Base-by-base conservation (phyloP, 202 grass and related monocot genomes). In the Carex sylvatica region DNA sequence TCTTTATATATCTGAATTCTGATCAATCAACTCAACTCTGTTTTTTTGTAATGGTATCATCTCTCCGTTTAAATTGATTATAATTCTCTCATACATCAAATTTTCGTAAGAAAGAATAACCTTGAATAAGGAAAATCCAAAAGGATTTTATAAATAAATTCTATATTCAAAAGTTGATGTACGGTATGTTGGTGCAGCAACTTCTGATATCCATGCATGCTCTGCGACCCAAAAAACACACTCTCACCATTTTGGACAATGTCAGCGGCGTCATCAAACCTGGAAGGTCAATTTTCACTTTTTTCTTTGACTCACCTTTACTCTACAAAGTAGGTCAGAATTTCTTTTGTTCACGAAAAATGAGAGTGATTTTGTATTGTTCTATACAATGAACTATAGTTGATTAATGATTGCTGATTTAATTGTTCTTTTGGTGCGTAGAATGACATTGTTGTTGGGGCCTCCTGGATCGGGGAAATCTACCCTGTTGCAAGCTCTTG, bases 401-500 rank as follows among this genome's bases (percentile, higher is more conserved):
- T 77, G 49, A 63, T 56, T 19, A 9, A 44, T 61, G 16, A 66
- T 62, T 38, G 5, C 1, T 74, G 13, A 40, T 38, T 56, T 36
- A 74, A 59, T 23, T 1, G 61, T 77, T 75, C 46, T 6, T 10
- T 80, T 28, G 44, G 24, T 74, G 47, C 54, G 69, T 65, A 94
- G 92, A 88, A 94, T 94, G 87, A 94, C 92, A 40, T 76, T 94
- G 80, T 74, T 94, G 28, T 53, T 94, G 63, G 92, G 92, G 24
- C 89, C 92, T 84, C 89, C 89, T 52, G 83, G 71, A 82, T 94
- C 92, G 77, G 92, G 89, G 80, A 91, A 94, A 75, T 84, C 92
- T n/a, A 94, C 92, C 1, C 78, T 94, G 6, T 82, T 91, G 31
- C 68, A 81, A 62, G 83, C 85, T 24, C 87, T 89, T 68, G 83